Conservation (phyloP, 2,329 filamentous ascomycete genomes). For the Verticillium alfalfae region DNA sequence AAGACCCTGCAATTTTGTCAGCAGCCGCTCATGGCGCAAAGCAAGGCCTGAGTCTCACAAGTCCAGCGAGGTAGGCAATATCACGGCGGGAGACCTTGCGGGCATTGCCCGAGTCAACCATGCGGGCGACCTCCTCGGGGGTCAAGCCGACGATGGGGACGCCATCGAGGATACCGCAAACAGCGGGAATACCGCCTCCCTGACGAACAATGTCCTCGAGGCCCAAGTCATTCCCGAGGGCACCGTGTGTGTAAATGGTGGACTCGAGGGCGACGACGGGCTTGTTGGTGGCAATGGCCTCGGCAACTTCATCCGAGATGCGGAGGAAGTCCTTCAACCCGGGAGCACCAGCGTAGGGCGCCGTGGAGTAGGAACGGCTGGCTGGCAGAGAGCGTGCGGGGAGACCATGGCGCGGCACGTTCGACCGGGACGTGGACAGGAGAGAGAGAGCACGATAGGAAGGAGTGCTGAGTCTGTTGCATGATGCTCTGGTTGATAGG, state of each 20-base stretch:
- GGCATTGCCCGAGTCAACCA: slow-evolving; percentile 62
- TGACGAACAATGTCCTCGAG: slow-evolving; percentile 77
- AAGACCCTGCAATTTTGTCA: slow-evolving; percentile 42
- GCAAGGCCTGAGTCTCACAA: slow-evolving; percentile 46
- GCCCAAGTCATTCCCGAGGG: slow-evolving; percentile 64
- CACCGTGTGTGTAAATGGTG: slow-evolving; percentile 95
- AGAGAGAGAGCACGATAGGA: background rate
- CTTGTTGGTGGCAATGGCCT: slow-evolving; percentile 66
- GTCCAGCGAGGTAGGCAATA: slow-evolving; percentile 72
- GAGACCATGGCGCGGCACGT: background rate
- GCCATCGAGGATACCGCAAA: slow-evolving; percentile 82
- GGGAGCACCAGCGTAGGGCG: slow-evolving; percentile 10
- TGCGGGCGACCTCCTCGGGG: slow-evolving; percentile 64
- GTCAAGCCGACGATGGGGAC: slow-evolving; percentile 74
- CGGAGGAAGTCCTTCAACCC: slow-evolving; percentile 47
- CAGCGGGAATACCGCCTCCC: slow-evolving; percentile 81
- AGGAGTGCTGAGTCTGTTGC: background rate
- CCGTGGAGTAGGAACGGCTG: slow-evolving; percentile 1
- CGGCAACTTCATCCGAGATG: slow-evolving; percentile 75
- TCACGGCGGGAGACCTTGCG: slow-evolving; percentile 85
- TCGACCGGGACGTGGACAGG: background rate
- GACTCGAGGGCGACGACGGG: slow-evolving; percentile 92
- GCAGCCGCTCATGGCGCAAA: background rate
- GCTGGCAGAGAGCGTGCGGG: background rate
- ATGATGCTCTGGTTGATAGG: background rate